Base-by-base conservation (phyloP, 345 rosid species). In the Excoecaria agallocha region DNA sequence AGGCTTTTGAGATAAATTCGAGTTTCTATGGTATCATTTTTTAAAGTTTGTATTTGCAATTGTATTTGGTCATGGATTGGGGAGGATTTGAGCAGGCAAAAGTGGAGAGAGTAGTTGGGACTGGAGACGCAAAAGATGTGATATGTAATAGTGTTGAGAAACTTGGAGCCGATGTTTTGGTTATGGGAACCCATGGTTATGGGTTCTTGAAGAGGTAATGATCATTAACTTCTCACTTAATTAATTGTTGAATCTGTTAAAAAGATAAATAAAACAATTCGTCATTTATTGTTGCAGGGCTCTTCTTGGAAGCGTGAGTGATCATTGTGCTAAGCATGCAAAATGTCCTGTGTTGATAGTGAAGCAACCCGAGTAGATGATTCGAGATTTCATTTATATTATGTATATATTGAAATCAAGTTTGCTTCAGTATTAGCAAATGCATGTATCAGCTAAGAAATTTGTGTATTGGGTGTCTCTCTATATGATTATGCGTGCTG, bases 131-230 rank as follows among this genome's bases (percentile, higher is more conserved):
- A 4, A 88, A 86, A 77, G 95, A 89, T 70, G 95, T 89, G 25
- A 94, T 92, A 76, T 90, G 98, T 45, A 77, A 55, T 16, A 77
- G 86, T 2, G 97, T 90, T 64, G 85, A 92, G 63, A 88, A 87
- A 68, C 89, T 94, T 38, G 61, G 71, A 75, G 92, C 95, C 16
- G 98, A 94, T 76, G 86, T 86, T 17, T 72, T 94, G 80, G 94
- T 94, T n/a, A 89, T 92, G 80, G 98, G 98, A 66, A 88, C 93
- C 80, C 98, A 94, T 67, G 98, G 95, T 45, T 94, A 94, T 64
- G 98, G 98, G 17, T 92, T 92, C 90, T 79, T 94, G 79, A 92
- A 88, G 84, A 94, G 91, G 98, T 91, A 76, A 20, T 24, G 24
- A 8, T 12, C 12, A 54, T n/a, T 12, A 24, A 9, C 5, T 35